phyloP scores from a whole-genome alignment of 148 eudicot species.

The Limonium bicolor region DNA sequence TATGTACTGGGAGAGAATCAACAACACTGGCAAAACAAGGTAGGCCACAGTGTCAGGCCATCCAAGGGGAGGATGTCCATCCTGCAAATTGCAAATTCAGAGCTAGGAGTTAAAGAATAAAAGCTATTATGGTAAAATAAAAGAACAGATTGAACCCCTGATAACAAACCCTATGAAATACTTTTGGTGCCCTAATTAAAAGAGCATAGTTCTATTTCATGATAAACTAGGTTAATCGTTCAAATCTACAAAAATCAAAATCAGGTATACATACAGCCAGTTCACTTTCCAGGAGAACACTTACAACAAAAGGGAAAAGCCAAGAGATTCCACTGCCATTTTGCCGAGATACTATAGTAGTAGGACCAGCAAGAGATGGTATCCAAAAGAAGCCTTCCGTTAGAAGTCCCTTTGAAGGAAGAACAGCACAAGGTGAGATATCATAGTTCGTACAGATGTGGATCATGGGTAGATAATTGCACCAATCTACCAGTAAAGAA shows the following conservation, averaged over 20 bases:
- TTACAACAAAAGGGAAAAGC: conserved; percentile 91
- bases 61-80: conserved; percentile 92
- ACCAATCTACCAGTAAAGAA: not conserved
- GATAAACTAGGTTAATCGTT: no score
- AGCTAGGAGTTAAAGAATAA: not conserved
- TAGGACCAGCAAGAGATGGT: conserved; percentile 96
- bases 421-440: not conserved
- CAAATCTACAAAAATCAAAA: no score
- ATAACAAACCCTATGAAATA: not conserved
- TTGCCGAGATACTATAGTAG: conserved; percentile 67
- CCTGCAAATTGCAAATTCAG: no score
- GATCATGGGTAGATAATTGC: no score
- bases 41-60: conserved; percentile 89
- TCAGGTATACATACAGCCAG: no score
- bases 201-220: no score
- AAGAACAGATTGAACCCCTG: not conserved
- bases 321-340: conserved; percentile 87
- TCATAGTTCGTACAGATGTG: no score
- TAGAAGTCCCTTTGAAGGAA: conserved; percentile 65
- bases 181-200: no score
- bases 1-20: conserved; percentile 54
- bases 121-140: not conserved
- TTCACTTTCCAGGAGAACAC: conserved; percentile 12
- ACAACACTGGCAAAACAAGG: conserved; percentile 67
- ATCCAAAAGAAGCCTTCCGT: conserved; percentile 96